A percentile compares a stretch with the other conserved stretches of the same genome.
phyloP scores from a whole-genome alignment of 169 alveolate species.

The Ichthyophthirius multifiliis region DNA sequence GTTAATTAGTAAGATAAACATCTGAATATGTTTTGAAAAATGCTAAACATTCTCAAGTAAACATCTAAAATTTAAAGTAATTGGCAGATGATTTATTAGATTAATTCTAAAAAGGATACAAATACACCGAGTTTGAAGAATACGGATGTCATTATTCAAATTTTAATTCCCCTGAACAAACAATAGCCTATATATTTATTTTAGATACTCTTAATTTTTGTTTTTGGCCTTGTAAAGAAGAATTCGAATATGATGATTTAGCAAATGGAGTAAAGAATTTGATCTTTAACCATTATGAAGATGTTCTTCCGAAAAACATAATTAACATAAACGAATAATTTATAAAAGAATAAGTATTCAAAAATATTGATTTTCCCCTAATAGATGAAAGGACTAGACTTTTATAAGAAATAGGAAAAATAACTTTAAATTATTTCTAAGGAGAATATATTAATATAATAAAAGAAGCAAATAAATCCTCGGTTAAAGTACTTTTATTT shows the following conservation, averaged over 20 bases:
- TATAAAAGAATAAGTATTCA: slow-evolving; percentile 53
- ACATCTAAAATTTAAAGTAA: slow-evolving; percentile 28
- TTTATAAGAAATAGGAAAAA: slow-evolving; percentile 65
- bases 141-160: slow-evolving; percentile 47
- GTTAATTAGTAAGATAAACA: slow-evolving; percentile 53
- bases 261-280: slow-evolving; percentile 60
- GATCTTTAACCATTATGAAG: slow-evolving; percentile 43
- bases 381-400: slow-evolving; percentile 76
- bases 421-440: slow-evolving; percentile 49
- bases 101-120: slow-evolving; percentile 38
- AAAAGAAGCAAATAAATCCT: slow-evolving; percentile 49
- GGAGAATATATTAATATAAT: slow-evolving; percentile 60
- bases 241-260: slow-evolving; percentile 77
- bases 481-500: slow-evolving; percentile 47
- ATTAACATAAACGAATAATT: slow-evolving; percentile 44
- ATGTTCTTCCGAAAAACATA: slow-evolving; percentile 54
- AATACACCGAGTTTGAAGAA: slow-evolving; percentile 45
- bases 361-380: slow-evolving; percentile 58
- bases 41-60: slow-evolving; percentile 48
- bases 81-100: slow-evolving; percentile 10
- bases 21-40: slow-evolving; percentile 39
- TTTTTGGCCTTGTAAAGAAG: slow-evolving; percentile 80
- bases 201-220: slow-evolving; percentile 87
- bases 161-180: slow-evolving; percentile 40
- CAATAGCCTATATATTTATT: slow-evolving; percentile 69